Evolutionary conservation across 306 rosid species (phyloP).

Genomic region (Geum urbanum): DNA sequence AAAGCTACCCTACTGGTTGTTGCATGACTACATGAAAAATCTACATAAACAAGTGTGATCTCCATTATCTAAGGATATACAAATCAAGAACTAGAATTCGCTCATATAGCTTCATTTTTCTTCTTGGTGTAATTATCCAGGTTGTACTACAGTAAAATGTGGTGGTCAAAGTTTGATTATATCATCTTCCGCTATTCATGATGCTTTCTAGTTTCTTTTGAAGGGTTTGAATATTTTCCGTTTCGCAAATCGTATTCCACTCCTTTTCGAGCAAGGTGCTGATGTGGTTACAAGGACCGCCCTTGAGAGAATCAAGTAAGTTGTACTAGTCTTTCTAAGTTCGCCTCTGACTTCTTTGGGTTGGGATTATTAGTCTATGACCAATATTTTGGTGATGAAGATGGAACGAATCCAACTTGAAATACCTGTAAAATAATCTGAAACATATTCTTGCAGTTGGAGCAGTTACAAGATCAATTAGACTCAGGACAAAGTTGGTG

Average conservation of each 20-base stretch:
- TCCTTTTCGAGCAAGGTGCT: constrained; percentile 99
- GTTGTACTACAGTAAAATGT: neutral
- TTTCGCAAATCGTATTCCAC: constrained; percentile 98
- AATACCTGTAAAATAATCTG: constrained; percentile 15
- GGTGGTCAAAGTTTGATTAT: neutral
- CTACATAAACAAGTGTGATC: neutral
- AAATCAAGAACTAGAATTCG: neutral
- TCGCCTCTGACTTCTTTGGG: constrained; percentile 12
- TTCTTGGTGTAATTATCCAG: neutral
- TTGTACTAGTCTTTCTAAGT: neutral
- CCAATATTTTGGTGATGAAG: neutral
- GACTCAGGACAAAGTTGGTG: constrained; percentile 89
- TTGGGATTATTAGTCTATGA: neutral
- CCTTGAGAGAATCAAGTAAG: constrained; percentile 90
- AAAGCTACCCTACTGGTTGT: neutral
- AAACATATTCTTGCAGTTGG: constrained; percentile 51
- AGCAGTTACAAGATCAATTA: constrained; percentile 90
- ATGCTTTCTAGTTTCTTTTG: constrained; percentile 22
- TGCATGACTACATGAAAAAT: neutral
- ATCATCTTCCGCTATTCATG: constrained; percentile 14
- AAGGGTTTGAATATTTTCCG: constrained; percentile 95
- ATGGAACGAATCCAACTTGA: neutral
- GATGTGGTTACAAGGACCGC: constrained; percentile 96
- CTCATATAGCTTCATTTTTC: neutral
- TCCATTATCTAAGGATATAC: neutral